phyloP scores from a whole-genome alignment of 768 basidiomycete genomes.

The Asterophora parasitica region DNA sequence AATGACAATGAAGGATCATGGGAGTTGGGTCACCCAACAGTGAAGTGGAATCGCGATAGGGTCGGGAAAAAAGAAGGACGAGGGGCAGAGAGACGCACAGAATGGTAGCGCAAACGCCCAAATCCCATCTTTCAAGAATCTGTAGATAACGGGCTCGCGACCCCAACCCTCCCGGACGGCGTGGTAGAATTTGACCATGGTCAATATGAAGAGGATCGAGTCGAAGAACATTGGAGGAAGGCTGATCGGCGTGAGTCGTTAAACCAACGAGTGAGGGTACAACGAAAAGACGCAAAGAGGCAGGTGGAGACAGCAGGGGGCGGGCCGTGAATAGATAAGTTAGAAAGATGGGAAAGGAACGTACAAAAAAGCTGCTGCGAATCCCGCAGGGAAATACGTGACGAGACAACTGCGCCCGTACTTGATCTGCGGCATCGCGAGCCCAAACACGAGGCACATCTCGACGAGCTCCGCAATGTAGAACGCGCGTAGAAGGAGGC shows the following conservation, averaged over 20 bases:
- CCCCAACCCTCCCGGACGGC: not conserved
- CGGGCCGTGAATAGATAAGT: no score
- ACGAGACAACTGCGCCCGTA: conserved; percentile 1
- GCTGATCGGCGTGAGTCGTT: not conserved
- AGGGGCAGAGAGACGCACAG: no score
- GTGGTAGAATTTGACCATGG: not conserved
- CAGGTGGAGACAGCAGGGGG: no score
- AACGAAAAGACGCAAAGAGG: no score
- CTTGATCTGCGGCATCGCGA: not conserved
- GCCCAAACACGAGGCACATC: not conserved
- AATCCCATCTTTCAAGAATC: conserved; percentile 1
- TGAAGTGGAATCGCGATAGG: no score
- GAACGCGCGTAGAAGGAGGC: not conserved
- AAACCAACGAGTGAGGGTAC: no score
- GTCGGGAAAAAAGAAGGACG: not conserved
- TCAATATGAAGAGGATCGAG: not conserved
- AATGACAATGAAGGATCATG: no score
- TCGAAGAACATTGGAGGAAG: not conserved
- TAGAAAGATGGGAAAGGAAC: no score
- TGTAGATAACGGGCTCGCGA: not conserved
- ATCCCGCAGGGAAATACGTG: not conserved
- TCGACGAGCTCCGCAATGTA: not conserved
- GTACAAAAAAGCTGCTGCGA: not conserved
- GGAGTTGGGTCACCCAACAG: no score
- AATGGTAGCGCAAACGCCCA: conserved; percentile 1